A percentile compares a stretch with the other conserved stretches of the same genome.
phyloP scores from a whole-genome alignment of 805 yeast species.

The Wickerhamiella dianesei region DNA sequence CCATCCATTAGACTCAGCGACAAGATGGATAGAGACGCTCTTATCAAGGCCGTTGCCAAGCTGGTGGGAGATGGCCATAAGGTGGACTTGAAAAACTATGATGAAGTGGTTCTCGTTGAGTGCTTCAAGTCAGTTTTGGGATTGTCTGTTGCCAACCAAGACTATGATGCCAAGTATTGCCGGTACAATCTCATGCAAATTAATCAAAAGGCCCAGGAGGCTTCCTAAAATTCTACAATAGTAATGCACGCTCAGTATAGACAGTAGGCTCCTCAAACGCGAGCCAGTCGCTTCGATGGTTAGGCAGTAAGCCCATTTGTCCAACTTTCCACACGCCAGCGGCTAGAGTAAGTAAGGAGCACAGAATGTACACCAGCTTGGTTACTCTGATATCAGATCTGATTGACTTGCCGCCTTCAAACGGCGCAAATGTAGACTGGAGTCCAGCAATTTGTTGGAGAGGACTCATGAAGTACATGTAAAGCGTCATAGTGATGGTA shows the following conservation, averaged over 20 bases:
- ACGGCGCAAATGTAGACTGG: conserved; percentile 37
- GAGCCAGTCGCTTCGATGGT: conserved; percentile 79
- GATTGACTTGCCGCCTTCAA: conserved; percentile 20
- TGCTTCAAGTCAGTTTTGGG: conserved; percentile 85
- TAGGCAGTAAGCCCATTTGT: conserved; percentile 83
- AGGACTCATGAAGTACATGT: conserved; percentile 62
- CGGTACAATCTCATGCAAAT: conserved; percentile 76
- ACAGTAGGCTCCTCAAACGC: conserved; percentile 52
- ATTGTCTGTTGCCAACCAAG: conserved; percentile 53
- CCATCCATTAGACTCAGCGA: conserved; percentile 68
- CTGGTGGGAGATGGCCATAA: conserved; percentile 61
- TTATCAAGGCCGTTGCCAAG: conserved; percentile 59
- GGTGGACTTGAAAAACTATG: conserved; percentile 70
- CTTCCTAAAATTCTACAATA: neutral
- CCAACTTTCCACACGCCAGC: conserved; percentile 79
- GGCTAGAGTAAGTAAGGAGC: conserved; percentile 42
- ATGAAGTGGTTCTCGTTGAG: conserved; percentile 67
- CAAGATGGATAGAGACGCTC: conserved; percentile 53
- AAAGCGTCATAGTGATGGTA: conserved; percentile 78
- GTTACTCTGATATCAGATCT: conserved; percentile 25
- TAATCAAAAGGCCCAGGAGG: conserved; percentile 20
- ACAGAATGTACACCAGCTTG: conserved; percentile 35
- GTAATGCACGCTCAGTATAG: conserved; percentile 12
- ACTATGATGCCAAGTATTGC: conserved; percentile 42
- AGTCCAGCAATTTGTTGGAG: conserved; percentile 54